These are phyloP conservation scores for Luvunga scandens DNA, from an alignment of 345 rosid genomes.

Conservation along the genomic window DNA sequence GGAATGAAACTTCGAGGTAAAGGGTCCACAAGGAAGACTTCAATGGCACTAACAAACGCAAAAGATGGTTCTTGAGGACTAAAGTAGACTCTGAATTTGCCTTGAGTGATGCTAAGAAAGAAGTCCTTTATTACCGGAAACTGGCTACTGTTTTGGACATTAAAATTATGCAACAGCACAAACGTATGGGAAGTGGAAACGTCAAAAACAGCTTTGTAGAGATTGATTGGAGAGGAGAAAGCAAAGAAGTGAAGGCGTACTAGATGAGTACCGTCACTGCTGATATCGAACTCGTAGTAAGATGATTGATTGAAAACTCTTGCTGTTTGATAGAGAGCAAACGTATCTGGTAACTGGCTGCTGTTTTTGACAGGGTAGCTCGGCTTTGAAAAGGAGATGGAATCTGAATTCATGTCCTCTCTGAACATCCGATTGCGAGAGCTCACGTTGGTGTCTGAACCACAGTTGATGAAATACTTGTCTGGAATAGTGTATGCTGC, in stretches of 20 bases:
- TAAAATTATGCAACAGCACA: constrained; percentile 27
- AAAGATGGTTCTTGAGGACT: constrained; percentile 38
- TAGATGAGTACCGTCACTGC: constrained; percentile 25
- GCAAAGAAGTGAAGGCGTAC: constrained; percentile 48
- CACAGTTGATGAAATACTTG: constrained; percentile 58
- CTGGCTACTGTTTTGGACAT: constrained; percentile 3
- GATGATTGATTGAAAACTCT: constrained; percentile 40
- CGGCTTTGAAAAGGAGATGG: constrained; percentile 16
- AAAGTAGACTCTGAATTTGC: constrained; percentile 31
- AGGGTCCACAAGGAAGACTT: constrained; percentile 37
- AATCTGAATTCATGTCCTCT: constrained; percentile 34
- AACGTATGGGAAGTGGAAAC: constrained; percentile 36
- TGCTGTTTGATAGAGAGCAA: constrained; percentile 40
- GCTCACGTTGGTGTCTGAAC: constrained; percentile 25
- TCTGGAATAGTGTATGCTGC: constrained; percentile 30
- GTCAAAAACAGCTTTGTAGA: constrained; percentile 34
- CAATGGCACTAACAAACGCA: constrained; percentile 66
- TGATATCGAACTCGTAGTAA: constrained; percentile 32
- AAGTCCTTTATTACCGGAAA: constrained; percentile 41
- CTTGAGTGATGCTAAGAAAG: constrained; percentile 26
- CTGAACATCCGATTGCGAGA: constrained; percentile 11
- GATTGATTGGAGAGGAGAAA: constrained; percentile 18
- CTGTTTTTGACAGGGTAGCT: constrained; percentile 6
- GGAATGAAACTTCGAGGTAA: constrained; percentile 27
- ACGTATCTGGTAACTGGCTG: not conserved